Evolutionary conservation across 352 stramenopile genomes (phyloP), one percentile per base, ranked within the genome.

Genomic region (Sclerospora graminicola): DNA sequence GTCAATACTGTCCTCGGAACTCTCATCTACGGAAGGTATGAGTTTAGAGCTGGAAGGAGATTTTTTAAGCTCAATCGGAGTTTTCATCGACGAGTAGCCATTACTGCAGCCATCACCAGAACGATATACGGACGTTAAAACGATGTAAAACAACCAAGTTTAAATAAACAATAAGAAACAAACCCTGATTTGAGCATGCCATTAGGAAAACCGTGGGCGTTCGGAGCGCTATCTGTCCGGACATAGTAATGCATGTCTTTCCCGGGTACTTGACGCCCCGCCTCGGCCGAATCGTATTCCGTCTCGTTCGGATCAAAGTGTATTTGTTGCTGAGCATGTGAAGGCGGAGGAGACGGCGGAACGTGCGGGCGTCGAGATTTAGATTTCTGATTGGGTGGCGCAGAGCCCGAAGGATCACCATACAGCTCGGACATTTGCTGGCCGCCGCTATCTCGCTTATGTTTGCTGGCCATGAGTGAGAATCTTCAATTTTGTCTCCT

Each of bases 1-100:
- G 54, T 89, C 76, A 38, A 79, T 80, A 43, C 68, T 84, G 58
- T 76, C 76, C 28, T 89, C 76, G 14, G 76, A 89, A 51, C 66
- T 82, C 30, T 89, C 76, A 51, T 81, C 76, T 35, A 77, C 57
- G 31, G 60, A 62, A 41, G 58, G 64, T 28, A 82, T 66, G 21
- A 38, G 37, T 48, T 63, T 67, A 30, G 58, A 48, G 37, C 38
- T 46, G 23, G 46, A 35, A 2, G 20, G 15, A 4, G 50, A 58
- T 27, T 74, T 76, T 34, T 58, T 69, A 18, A 60, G 39, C 46
- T 82, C 67, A 30, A 76, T 65, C 14, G 67, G 69, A 27, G 69
- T 82, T 31, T 63, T 63, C 62, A 80, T 78, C 19, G 57, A 52
- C 26, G 62, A 66, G 45, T 82, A 82, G 31, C 55, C 59, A 56